Percentiles rank a stretch among this genome's conserved stretches.
Evolutionary conservation across 192 early-diverging fungal genomes (phyloP).

Genomic region (Coemansia sp.): DNA sequence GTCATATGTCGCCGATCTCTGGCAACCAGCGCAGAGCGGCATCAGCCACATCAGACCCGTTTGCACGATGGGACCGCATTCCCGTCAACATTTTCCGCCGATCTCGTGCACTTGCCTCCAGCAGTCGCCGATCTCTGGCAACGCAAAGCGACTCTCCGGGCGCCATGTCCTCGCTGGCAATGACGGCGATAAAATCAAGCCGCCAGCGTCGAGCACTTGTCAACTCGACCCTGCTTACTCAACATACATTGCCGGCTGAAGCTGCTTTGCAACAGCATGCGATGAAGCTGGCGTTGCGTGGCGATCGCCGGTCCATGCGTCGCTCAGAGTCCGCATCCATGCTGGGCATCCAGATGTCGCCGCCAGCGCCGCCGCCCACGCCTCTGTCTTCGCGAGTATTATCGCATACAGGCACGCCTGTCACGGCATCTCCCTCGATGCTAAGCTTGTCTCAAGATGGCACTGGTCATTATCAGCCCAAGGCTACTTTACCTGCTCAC

Average conservation of each 20-base stretch:
- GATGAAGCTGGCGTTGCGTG: constrained; percentile 16
- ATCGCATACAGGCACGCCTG: neutral
- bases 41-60: constrained; percentile 18
- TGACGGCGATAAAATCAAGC: constrained; percentile 50
- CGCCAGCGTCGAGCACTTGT: constrained; percentile 44
- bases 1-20: constrained; percentile 8
- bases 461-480: neutral
- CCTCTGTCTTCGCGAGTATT: constrained; percentile 4
- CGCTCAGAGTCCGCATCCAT: neutral
- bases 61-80: constrained; percentile 52
- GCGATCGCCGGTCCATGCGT: constrained; percentile 7
- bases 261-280: constrained; percentile 18
- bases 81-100: constrained; percentile 53
- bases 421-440: neutral
- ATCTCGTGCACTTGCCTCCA: constrained; percentile 45
- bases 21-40: constrained; percentile 3
- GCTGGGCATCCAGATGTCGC: constrained; percentile 4
- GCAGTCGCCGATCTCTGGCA: constrained; percentile 14
- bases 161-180: constrained; percentile 35
- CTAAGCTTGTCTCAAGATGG: neutral
- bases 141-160: constrained; percentile 23
- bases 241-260: constrained; percentile 44
- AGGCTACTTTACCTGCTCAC: too few relatives aligned
- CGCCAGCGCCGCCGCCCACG: constrained; percentile 30
- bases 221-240: constrained; percentile 42